Conservation (phyloP, 2,329 filamentous ascomycete species). For the Alternaria burnsii region DNA sequence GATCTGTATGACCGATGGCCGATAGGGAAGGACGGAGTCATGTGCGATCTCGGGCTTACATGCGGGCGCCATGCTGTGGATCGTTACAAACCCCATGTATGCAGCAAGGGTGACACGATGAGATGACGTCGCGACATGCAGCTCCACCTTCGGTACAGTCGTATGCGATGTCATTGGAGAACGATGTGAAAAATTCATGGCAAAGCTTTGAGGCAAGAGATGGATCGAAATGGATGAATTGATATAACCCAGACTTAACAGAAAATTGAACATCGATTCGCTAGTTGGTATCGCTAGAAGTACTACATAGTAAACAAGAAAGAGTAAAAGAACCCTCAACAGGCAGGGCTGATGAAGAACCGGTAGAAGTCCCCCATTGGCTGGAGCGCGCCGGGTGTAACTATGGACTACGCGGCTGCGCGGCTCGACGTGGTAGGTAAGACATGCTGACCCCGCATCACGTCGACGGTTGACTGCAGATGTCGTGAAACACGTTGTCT, state of each 20-base stretch:
- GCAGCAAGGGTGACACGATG: neutral
- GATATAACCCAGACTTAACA: neutral
- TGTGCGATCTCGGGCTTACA: neutral
- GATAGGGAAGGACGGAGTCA: neutral
- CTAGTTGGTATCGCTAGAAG: neutral
- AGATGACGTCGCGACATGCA: neutral
- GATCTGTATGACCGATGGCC: neutral
- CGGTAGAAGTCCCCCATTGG: neutral
- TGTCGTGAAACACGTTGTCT: constrained; percentile 10
- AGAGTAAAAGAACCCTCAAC: neutral
- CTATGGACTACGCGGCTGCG: constrained; percentile 2
- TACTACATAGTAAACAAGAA: neutral
- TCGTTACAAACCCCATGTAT: neutral
- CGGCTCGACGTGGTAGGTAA: constrained; percentile 2
- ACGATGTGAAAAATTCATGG: neutral
- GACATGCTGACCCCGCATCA: constrained; percentile 13
- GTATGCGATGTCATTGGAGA: neutral
- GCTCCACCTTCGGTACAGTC: neutral
- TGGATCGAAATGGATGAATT: neutral
- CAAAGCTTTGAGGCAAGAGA: neutral
- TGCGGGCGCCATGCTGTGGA: neutral
- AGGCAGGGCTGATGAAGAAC: neutral
- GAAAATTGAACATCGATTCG: neutral
- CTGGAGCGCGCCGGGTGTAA: neutral
- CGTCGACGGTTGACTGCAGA: constrained; percentile 7